Percentiles rank a stretch among this genome's conserved stretches.
phyloP scores from a whole-genome alignment of 2,329 filamentous ascomycete genomes.

The Chrysoporthe puriensis region DNA sequence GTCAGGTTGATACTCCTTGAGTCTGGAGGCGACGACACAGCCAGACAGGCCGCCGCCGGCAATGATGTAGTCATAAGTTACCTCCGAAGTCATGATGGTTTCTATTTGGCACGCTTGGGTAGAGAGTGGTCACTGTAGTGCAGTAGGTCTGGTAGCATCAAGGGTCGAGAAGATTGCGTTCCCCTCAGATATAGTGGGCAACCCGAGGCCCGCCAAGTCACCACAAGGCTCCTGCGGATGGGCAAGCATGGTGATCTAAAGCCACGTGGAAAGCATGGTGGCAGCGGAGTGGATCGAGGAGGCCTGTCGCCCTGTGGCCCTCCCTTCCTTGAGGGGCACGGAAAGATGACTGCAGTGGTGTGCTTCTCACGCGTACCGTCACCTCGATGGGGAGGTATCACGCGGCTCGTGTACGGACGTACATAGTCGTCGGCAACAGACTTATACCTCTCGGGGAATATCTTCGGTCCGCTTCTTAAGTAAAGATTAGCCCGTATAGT shows the following conservation, averaged over 20 bases:
- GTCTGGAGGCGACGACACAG: slow-evolving; percentile 41
- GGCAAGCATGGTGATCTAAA: neutral
- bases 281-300: neutral
- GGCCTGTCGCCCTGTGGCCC: neutral
- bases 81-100: neutral
- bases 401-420: too few relatives aligned
- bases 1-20: slow-evolving; percentile 33
- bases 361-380: neutral
- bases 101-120: neutral
- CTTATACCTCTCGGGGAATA: too few relatives aligned
- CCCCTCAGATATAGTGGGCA: neutral
- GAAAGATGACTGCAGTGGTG: neutral
- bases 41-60: slow-evolving; percentile 32
- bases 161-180: neutral
- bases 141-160: neutral
- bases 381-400: neutral
- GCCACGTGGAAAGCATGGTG: neutral
- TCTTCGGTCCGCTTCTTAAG: too few relatives aligned
- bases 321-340: neutral
- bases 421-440: too few relatives aligned
- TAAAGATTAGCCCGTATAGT: too few relatives aligned
- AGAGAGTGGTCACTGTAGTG: neutral
- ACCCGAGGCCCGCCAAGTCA: neutral
- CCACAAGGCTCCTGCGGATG: neutral
- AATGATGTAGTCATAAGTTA: slow-evolving; percentile 40